A percentile compares a stretch with the other conserved stretches of the same genome.
Evolutionary conservation across 257 asterid genomes (phyloP).

Genomic region (Buddleja alternifolia): DNA sequence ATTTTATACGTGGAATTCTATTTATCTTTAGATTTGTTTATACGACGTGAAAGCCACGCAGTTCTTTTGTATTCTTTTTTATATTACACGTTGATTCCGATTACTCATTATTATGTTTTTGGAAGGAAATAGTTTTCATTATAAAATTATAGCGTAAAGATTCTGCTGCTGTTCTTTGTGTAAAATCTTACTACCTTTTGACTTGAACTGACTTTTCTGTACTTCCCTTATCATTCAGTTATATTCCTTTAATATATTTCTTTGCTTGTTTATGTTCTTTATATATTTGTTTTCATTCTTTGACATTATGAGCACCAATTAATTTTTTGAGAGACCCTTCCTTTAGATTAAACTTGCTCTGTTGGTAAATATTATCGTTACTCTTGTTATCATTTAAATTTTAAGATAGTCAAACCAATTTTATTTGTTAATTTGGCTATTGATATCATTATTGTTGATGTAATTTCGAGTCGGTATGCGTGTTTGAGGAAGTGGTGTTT

Average conservation of each 20-base stretch:
- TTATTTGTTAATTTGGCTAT: neutral
- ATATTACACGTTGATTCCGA: constrained; percentile 6
- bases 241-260: constrained; percentile 24
- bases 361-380: constrained; percentile 20
- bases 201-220: constrained; percentile 1
- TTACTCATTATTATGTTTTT: constrained; percentile 14
- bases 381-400: neutral
- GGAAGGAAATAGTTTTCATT: constrained; percentile 25
- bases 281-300: constrained; percentile 20
- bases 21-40: neutral
- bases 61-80: neutral
- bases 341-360: constrained; percentile 24
- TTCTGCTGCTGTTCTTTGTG: constrained; percentile 27
- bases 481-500: neutral
- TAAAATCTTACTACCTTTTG: constrained; percentile 26
- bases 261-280: constrained; percentile 8
- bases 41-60: constrained; percentile 16
- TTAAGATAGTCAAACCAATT: constrained; percentile 10
- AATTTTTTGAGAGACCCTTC: constrained; percentile 5
- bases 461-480: neutral
- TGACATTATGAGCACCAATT: constrained; percentile 1
- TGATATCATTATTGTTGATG: constrained; percentile 8
- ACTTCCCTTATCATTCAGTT: constrained; percentile 23
- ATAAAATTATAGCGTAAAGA: constrained; percentile 16
- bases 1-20: neutral